These are phyloP conservation scores for Penicillium sp. DNA, from an alignment of 2,329 filamentous ascomycete species.

Conservation along the genomic window DNA sequence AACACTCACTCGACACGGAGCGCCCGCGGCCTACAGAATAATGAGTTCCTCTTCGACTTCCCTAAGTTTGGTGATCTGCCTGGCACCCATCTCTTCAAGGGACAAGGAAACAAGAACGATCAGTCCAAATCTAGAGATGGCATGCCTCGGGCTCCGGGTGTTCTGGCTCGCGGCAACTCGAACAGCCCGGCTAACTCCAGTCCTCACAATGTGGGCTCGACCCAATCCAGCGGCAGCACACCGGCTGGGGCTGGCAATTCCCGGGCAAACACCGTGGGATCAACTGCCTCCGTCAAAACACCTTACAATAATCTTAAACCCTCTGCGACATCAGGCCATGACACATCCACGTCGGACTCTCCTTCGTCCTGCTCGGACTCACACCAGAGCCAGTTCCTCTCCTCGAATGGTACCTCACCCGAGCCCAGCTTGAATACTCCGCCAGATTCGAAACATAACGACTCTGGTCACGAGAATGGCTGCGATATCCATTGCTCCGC, in stretches of 20 bases:
- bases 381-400: conserved; percentile 42
- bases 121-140: conserved; percentile 22
- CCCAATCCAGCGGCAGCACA: conserved; percentile 8
- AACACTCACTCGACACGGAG: conserved; percentile 44
- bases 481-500: conserved; percentile 29
- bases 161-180: conserved; percentile 29
- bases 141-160: conserved; percentile 28
- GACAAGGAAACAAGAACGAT: conserved; percentile 38
- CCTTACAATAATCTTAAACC: conserved; percentile 22
- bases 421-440: conserved; percentile 47
- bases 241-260: neutral
- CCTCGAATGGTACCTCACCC: conserved; percentile 52
- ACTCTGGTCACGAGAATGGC: conserved; percentile 33
- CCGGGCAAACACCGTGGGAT: conserved; percentile 6
- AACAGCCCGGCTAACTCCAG: conserved; percentile 3
- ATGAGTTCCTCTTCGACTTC: conserved; percentile 93
- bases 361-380: conserved; percentile 51
- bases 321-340: conserved; percentile 18
- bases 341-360: conserved; percentile 46
- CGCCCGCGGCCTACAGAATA: conserved; percentile 63
- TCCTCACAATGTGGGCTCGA: conserved; percentile 11
- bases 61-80: conserved; percentile 82
- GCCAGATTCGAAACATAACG: conserved; percentile 35
- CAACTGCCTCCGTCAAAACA: conserved; percentile 14
- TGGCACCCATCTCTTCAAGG: conserved; percentile 52